Base-by-base conservation (phyloP, 192 early-diverging fungal species). In the Glomus cerebriforme region DNA sequence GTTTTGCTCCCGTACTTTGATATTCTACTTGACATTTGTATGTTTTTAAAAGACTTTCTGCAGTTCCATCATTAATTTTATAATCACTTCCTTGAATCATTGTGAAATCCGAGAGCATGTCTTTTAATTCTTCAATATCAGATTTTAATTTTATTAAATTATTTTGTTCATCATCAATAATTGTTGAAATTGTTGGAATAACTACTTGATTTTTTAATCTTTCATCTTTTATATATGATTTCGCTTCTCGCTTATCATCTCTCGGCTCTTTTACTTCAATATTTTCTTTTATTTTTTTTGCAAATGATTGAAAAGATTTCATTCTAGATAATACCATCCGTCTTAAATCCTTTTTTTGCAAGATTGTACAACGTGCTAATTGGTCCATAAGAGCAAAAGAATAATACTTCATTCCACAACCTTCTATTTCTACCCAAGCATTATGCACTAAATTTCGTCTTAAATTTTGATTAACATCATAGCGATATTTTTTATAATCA, bases 11-110 rank as follows among this genome's bases (percentile, higher is more conserved):
- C 17, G 3, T 3, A 29, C 43, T 49, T 2, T n/a, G 22, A 26
- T 47, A 22, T 63, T 63, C 22, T 31, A 26, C 74, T 37, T 75
- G 7, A 63, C 74, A 75, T n/a, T 75, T 75, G 3, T n/a, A 39
- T 7, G 8, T 9, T 19, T 59, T n/a, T 37, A 75, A 39, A 75
- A 75, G 74, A 32, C 19, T 22, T 15, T 9, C 0, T 13, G 29
- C 29, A 1, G 59, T 26, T 15, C 7, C 1, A 9, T 17, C 29
- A 39, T 63, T 35, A 27, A 75, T 6, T 26, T 62, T 45, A 62
- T 47, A 62, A 62, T 75, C 59, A 3, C 17, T 3, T 32, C 74
- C 74, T 35, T 32, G 29, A n/a, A 75, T 59, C 9, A 37, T 24
- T n/a, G 74, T 75, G 43, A 75, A 75, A 62, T 75, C 74, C 12